Percentiles rank a stretch among this genome's conserved stretches.
These are phyloP conservation scores for Coix lacrymajobi DNA, from an alignment of 176 grass and related monocot genomes.

Conservation along the genomic window DNA sequence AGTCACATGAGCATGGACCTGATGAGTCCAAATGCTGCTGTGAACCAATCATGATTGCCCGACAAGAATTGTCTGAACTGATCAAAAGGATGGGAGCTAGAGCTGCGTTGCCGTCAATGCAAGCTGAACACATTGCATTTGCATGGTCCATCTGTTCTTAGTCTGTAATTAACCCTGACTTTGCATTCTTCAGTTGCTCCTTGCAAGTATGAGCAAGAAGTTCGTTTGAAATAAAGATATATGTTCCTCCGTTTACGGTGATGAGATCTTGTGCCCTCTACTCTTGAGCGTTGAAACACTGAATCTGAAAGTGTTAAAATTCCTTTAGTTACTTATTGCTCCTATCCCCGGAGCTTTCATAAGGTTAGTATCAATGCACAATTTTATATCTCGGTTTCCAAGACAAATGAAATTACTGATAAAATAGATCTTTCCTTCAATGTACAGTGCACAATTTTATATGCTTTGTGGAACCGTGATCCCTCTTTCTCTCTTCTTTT, in stretches of 20 bases:
- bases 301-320: neutral
- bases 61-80: neutral
- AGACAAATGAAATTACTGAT: too few relatives aligned
- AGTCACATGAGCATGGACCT: conserved; percentile 18
- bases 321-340: too few relatives aligned
- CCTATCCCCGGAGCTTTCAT: too few relatives aligned
- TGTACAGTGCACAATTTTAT: too few relatives aligned
- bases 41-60: neutral
- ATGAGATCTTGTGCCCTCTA: neutral
- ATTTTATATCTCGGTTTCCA: too few relatives aligned
- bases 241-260: too few relatives aligned
- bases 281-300: neutral
- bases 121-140: neutral
- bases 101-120: neutral
- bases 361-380: too few relatives aligned
- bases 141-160: neutral
- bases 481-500: too few relatives aligned
- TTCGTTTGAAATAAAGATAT: neutral
- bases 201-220: neutral
- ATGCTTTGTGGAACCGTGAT: too few relatives aligned
- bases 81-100: neutral
- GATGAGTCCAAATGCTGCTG: neutral
- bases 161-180: conserved; percentile 15
- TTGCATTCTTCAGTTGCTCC: neutral
- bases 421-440: too few relatives aligned